phyloP scores from a whole-genome alignment of 78 protist genomes.

The Pigoraptor vietnamica region DNA sequence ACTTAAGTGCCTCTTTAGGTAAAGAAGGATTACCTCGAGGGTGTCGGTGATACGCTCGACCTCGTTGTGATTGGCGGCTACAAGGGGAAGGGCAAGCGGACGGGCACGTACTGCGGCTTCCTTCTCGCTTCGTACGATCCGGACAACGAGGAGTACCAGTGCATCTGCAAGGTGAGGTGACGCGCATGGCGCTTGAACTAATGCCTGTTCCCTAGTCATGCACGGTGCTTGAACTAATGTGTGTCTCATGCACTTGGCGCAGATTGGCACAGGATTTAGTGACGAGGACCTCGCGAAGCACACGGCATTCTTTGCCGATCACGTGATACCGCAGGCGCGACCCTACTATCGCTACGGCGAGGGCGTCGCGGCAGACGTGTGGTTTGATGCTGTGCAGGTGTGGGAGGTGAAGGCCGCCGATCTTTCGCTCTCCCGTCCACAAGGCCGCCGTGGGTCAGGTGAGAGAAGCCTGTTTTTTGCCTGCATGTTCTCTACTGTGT shows the following conservation, averaged over 20 bases:
- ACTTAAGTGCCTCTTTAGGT: too few species aligned
- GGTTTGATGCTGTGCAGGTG: conserved; percentile 24
- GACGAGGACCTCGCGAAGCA: conserved; percentile 61
- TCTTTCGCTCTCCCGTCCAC: conserved; percentile 28
- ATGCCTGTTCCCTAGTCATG: too few species aligned
- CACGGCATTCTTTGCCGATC: conserved; percentile 31
- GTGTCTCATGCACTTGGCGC: too few species aligned
- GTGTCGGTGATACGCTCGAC: conserved; percentile 40
- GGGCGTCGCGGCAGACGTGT: not conserved
- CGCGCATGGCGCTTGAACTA: not conserved
- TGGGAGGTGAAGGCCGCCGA: conserved; percentile 56
- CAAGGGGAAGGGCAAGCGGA: conserved; percentile 77
- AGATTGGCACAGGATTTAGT: conserved; percentile 85
- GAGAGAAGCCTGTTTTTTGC: not conserved
- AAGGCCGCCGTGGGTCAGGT: conserved; percentile 16
- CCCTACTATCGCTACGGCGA: not conserved
- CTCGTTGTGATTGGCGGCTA: conserved; percentile 45
- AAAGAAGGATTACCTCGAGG: conserved; percentile 24
- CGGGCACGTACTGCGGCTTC: conserved; percentile 89
- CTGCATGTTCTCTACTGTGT: not conserved
- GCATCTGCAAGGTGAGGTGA: conserved; percentile 71
- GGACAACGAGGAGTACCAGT: conserved; percentile 84
- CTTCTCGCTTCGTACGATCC: conserved; percentile 89
- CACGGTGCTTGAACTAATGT: not conserved
- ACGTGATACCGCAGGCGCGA: conserved; percentile 41